A percentile compares a stretch with the other conserved stretches of the same genome.
These are phyloP conservation scores for Persicaria tinctoria DNA, from an alignment of 148 eudicot species.

Conservation along the genomic window DNA sequence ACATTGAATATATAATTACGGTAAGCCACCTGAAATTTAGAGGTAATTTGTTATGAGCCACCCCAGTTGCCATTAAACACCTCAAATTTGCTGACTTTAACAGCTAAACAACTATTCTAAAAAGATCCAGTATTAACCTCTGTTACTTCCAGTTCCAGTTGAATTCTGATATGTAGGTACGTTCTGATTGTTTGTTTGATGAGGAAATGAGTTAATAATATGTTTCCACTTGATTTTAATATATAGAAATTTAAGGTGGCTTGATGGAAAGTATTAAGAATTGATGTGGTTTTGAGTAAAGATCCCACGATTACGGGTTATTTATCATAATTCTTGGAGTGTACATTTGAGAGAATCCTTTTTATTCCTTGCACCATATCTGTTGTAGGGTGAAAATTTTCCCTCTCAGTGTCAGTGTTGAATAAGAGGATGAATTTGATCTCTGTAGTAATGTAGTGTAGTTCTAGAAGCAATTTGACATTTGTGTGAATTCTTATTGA, in stretches of 20 bases:
- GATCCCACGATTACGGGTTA: neutral
- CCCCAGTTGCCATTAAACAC: neutral
- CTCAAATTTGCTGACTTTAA: neutral
- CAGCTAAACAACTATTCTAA: neutral
- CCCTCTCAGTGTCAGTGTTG: neutral
- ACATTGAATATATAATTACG: neutral
- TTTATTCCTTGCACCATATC: neutral
- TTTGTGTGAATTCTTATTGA: neutral
- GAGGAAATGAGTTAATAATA: neutral
- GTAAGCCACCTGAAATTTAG: neutral
- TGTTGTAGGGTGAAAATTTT: neutral
- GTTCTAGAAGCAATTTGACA: neutral
- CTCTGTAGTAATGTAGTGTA: neutral
- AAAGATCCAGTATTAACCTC: neutral
- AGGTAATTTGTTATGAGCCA: neutral
- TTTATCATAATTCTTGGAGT: neutral
- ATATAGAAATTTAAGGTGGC: neutral
- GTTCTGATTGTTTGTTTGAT: neutral
- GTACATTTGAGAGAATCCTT: neutral
- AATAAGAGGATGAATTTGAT: neutral
- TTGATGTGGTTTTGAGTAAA: neutral
- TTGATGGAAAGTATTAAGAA: neutral
- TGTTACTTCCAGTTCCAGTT: neutral
- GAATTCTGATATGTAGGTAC: neutral
- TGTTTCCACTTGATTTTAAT: neutral